Percentiles rank a stretch among this genome's conserved stretches.
These are phyloP conservation scores for sorghum (Sorghum bicolor) DNA, from an alignment of 176 grass and related monocot species.

Conservation along the genomic window Sorghum_bicolor_NCBIv3 NC_012872.2:70943001-70943500, in stretches of 20 bases:
- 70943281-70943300: background rate
- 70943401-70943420: slow-evolving; percentile 5
- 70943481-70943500: background rate
- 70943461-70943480: background rate
- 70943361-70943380: background rate
- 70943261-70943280: too few species aligned
- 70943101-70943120: background rate
- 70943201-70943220: background rate
- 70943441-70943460: background rate
- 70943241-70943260: background rate
- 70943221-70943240: background rate
- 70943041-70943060: background rate
- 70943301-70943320: background rate
- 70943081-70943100: background rate
- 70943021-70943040: background rate
- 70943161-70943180: background rate
- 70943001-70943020: background rate
- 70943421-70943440: slow-evolving; percentile 28
- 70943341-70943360: background rate
- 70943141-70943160: background rate
- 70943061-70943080: background rate
- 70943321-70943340: background rate
- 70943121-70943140: background rate
- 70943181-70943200: background rate
- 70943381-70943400: background rate